These are phyloP conservation scores for Fragaria iinumae DNA, from an alignment of 306 rosid species.

Conservation along the genomic window DNA sequence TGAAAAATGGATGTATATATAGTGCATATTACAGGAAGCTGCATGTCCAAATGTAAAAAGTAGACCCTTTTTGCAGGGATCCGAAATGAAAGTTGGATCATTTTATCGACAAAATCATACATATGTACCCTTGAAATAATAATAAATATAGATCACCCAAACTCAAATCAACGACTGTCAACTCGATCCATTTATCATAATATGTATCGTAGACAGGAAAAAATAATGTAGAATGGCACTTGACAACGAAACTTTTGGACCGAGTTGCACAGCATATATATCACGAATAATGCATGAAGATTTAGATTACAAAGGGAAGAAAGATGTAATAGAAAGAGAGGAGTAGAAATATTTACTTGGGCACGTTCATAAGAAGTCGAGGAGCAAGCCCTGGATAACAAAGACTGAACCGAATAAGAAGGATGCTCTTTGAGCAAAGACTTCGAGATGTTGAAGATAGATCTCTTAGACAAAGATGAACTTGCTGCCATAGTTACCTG, in stretches of 20 bases:
- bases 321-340: background rate
- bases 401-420: background rate
- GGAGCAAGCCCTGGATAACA: constrained; percentile 20
- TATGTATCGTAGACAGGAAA: background rate
- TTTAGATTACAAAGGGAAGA: background rate
- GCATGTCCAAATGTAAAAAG: too few relatives aligned
- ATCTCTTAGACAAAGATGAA: constrained; percentile 27
- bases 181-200: background rate
- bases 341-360: constrained; percentile 18
- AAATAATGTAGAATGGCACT: background rate
- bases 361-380: constrained; percentile 27
- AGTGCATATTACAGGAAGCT: too few relatives aligned
- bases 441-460: constrained; percentile 17
- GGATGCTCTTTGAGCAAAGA: constrained; percentile 19
- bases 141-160: too few relatives aligned
- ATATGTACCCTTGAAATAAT: background rate
- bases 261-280: background rate
- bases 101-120: background rate
- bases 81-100: background rate
- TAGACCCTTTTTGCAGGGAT: background rate
- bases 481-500: background rate
- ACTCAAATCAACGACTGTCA: background rate
- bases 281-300: background rate
- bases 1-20: too few relatives aligned
- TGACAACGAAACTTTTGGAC: background rate